Conservation (phyloP, 192 early-diverging fungal species). For the Spinellus fusiger region DNA sequence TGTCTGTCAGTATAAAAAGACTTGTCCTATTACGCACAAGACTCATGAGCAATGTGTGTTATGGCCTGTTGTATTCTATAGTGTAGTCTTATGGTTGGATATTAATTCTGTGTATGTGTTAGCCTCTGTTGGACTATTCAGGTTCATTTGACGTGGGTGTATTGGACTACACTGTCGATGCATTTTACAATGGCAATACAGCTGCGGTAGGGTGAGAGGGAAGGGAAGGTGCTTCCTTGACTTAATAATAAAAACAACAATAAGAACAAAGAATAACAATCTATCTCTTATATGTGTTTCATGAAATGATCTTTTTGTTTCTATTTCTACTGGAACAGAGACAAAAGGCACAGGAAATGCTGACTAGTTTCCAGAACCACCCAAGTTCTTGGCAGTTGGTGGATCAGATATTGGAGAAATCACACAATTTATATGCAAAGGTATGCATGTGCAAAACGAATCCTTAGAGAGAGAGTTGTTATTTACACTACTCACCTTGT, state of each 20-base stretch:
- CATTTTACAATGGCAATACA: slow-evolving; percentile 17
- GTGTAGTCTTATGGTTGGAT: background rate
- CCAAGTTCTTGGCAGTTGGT: slow-evolving; percentile 19
- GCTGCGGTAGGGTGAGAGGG: no score
- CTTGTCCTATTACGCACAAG: no score
- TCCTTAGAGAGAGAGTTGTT: background rate
- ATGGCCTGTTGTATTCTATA: background rate
- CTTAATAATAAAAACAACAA: background rate
- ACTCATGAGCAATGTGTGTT: no score
- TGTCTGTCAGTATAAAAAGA: no score
- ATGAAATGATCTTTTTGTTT: background rate
- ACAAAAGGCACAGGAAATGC: slow-evolving; percentile 4
- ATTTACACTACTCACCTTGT: background rate
- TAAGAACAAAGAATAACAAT: background rate
- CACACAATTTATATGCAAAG: slow-evolving; percentile 15
- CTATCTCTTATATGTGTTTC: background rate
- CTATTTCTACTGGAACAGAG: background rate
- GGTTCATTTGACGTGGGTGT: slow-evolving; percentile 5
- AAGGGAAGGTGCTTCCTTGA: no score
- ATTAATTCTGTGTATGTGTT: background rate
- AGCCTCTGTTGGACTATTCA: slow-evolving; percentile 1
- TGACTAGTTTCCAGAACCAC: slow-evolving; percentile 18
- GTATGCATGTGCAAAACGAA: background rate
- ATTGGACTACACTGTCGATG: slow-evolving; percentile 14
- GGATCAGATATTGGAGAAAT: slow-evolving; percentile 11